A percentile compares a stretch with the other conserved stretches of the same genome.
phyloP scores from a whole-genome alignment of 495 filamentous ascomycete species.

The Lasiosphaeris hirsuta region DNA sequence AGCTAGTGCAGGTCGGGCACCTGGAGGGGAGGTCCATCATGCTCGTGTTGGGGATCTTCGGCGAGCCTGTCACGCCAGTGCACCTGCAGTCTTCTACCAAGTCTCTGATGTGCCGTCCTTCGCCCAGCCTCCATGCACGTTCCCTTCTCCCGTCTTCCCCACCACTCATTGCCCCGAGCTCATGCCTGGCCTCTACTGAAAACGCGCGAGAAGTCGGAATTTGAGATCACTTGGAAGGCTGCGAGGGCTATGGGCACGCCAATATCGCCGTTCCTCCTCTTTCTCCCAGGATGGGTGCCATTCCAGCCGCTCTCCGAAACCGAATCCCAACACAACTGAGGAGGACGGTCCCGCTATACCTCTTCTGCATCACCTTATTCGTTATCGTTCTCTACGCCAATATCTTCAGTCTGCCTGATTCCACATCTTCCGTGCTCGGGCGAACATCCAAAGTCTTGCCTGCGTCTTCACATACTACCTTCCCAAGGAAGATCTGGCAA shows the following conservation, averaged over 20 bases:
- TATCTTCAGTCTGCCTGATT: conserved; percentile 12
- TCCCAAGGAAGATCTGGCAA: conserved; percentile 54
- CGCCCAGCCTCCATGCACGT: neutral
- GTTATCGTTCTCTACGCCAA: conserved; percentile 38
- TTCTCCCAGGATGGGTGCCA: conserved; percentile 20
- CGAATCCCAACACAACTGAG: conserved; percentile 31
- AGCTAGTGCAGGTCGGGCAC: neutral
- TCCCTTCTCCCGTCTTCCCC: neutral
- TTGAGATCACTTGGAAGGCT: conserved; percentile 15
- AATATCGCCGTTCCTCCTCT: conserved; percentile 22
- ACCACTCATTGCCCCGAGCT: neutral
- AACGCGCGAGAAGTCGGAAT: neutral
- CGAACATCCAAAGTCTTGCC: conserved; percentile 3
- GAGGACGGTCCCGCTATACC: conserved; percentile 25
- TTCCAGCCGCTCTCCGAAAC: conserved; percentile 27
- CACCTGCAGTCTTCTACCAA: neutral
- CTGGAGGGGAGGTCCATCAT: neutral
- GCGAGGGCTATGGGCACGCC: conserved; percentile 20
- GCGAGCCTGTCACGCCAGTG: conserved; percentile 4
- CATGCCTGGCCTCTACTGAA: neutral
- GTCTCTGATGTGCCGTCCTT: neutral
- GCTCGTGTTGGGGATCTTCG: neutral
- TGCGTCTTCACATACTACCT: neutral
- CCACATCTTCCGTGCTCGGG: conserved; percentile 1
- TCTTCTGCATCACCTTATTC: conserved; percentile 26